Base-by-base conservation (phyloP, 2,329 filamentous ascomycete genomes). In the Bipolaris cookei region DNA sequence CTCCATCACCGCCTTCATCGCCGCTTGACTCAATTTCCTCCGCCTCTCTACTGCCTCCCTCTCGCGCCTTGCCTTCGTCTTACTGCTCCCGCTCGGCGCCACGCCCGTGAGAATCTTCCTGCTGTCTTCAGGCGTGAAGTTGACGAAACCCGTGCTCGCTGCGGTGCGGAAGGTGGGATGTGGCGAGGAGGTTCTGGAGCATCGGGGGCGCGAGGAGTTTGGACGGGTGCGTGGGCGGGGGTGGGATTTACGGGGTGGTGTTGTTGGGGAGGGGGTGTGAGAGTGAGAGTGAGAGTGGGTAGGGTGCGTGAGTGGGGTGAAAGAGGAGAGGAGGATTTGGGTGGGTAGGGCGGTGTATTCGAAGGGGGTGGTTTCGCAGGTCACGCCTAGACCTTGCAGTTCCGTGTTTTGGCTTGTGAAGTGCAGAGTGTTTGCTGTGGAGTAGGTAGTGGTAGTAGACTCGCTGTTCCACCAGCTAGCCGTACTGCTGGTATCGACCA, bases 31-130 rank as follows among this genome's bases (percentile, higher is more conserved):
- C 53, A 93, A 72, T 72, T 84, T 83, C 65, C 88, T 79, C 67
- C 90, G 82, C 77, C 89, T 88, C 71, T 97, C 94, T 51, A 85
- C 82, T 1, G 91, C 91, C 79, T 97, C 94, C 75, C 91, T 90
- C 76, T 98, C 94, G 48, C 95, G 81, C 53, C 92, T 81, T n/a
- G 92, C 92, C 75, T 97, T 97, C 7, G 95, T 98, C 84, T 98
- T 98, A 65, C 87, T 90, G 66, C 88, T 92, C 8, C 95, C 95
- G 63, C 89, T 93, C 0, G 94, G 94, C 43, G 95, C 95, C 11
- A 99, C 95, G 4, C 93, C 94, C 6, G 86, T 91, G 76, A 99
- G 86, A 41, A 99, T 88, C 71, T 90, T 86, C 13, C 84, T 81
- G 68, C 88, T 88, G 75, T 99, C 93, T 47, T 84, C 82, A 0